Evolutionary conservation across 305 asterid genomes (phyloP).

Genomic region (Fraxinus greggii): DNA sequence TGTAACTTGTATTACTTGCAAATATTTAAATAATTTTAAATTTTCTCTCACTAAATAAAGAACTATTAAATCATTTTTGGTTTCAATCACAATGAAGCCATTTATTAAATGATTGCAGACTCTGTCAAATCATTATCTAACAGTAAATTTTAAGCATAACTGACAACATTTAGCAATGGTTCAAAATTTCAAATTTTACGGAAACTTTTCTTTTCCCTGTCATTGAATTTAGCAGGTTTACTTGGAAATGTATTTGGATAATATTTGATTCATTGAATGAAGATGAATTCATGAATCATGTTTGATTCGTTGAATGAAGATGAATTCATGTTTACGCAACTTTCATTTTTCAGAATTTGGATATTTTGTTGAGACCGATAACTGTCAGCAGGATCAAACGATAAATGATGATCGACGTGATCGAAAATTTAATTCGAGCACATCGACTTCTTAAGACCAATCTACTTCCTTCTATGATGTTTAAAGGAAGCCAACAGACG

Average conservation of each 20-base stretch:
- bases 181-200: not conserved
- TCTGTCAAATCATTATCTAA: not conserved
- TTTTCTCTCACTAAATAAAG: no score
- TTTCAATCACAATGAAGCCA: not conserved
- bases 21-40: not conserved
- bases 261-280: not conserved
- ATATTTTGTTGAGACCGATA: no score
- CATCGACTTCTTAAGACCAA: no score
- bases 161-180: not conserved
- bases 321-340: not conserved
- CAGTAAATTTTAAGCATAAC: not conserved
- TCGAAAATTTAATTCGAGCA: no score
- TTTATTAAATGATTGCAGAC: not conserved
- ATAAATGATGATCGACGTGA: no score
- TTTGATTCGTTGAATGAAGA: not conserved
- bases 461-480: no score
- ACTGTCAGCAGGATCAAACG: no score
- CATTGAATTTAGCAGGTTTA: not conserved
- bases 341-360: no score
- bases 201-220: not conserved
- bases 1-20: not conserved
- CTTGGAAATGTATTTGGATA: not conserved
- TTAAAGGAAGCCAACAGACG: no score
- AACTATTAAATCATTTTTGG: no score
- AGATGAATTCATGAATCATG: not conserved